Evolutionary conservation across 2,329 filamentous ascomycete species (phyloP).

Genomic region (Diaporthe destruens): DNA sequence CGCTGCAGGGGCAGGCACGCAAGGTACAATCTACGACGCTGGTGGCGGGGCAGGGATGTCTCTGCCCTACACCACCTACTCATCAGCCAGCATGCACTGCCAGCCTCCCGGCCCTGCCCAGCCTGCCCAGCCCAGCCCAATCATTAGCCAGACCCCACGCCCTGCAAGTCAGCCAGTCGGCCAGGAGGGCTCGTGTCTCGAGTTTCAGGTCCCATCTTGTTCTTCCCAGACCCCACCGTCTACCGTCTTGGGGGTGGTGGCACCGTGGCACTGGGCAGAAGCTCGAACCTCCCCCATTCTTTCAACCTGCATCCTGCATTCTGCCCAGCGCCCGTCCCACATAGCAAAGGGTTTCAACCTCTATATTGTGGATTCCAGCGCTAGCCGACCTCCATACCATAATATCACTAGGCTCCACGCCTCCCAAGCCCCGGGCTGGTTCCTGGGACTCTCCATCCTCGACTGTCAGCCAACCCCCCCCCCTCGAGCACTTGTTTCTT

Average conservation of each 20-base stretch:
- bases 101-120: neutral
- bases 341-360: conserved; percentile 28
- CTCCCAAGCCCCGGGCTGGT: conserved; percentile 6
- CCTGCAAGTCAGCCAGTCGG: neutral
- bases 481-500: conserved; percentile 7
- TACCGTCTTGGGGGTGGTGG: conserved; percentile 26
- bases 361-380: conserved; percentile 25
- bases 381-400: conserved; percentile 30
- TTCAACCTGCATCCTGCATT: conserved; percentile 18
- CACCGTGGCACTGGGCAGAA: neutral
- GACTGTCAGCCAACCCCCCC: neutral
- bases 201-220: conserved; percentile 29
- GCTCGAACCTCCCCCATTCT: conserved; percentile 4
- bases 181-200: conserved; percentile 3
- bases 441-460: conserved; percentile 19
- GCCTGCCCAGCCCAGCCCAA: neutral
- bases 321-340: conserved; percentile 28
- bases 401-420: conserved; percentile 33
- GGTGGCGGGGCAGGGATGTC: conserved; percentile 14
- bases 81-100: too few relatives aligned
- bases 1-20: conserved; percentile 22
- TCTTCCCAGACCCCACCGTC: conserved; percentile 27
- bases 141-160: neutral
- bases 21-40: neutral
- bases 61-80: conserved; percentile 9